Evolutionary conservation across 2,329 filamentous ascomycete species (phyloP), one percentile per base, ranked within the genome.

Genomic region (Curvularia sp.): DNA sequence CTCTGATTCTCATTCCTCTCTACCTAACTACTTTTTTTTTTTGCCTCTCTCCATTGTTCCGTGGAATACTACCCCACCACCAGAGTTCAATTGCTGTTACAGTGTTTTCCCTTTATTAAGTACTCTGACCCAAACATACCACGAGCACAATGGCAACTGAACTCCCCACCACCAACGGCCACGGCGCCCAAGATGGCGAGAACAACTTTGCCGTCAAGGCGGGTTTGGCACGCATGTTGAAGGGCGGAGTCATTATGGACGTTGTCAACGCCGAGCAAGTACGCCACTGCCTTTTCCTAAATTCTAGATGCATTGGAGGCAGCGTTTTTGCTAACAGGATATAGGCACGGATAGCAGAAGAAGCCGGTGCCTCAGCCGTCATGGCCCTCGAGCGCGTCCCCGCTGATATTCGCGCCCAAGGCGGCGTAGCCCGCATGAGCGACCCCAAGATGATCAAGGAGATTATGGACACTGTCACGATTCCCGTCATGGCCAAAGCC

Each of bases 241-340:
- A 98, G 85, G 95, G 95, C 77, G 95, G 95, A 73, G 95, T 99
- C 66, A 99, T 99, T 81, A 99, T 99, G 95, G 95, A 99, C 80
- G 95, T 98, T 58, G 92, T 96, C 64, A 92, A 94, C 78, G 91
- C 93, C 26, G 90, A 92, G 75, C 93, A 91, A 82, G 88, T 88
- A 77, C 56, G 70, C 63, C 35, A 35, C 28, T 15, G 7, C 26
- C 39, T 15, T 35, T 39, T n/a, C 42, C 24, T 5, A 10, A 15
- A 26, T 26, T 26, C 6, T 6, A 26, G 24, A 26, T 26, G 24
- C 24, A 26, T 26, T 26, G 24, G 24, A 26, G 24, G 24, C 24
- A 26, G 24, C 24, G 24, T 26, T 31, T 33, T 33, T 33, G 12
- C 31, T 33, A 33, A 33, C 12, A 33, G 47, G 43, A 49, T 18